Percentiles rank a stretch among this genome's conserved stretches.
Evolutionary conservation across 2,329 filamentous ascomycete species (phyloP).

Genomic region (Simplicillium aogashimaense): DNA sequence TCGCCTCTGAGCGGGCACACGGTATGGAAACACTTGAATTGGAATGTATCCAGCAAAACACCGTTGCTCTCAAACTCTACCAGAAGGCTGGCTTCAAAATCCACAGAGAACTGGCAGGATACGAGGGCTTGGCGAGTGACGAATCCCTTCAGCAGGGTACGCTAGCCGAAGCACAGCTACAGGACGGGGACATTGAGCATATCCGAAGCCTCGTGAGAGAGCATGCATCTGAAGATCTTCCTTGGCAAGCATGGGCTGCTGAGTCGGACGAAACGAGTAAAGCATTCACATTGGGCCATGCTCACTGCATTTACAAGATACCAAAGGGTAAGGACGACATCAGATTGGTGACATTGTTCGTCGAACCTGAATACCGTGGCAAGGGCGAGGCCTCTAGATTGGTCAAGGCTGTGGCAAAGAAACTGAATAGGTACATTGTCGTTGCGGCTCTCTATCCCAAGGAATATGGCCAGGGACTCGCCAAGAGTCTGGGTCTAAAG

Average conservation of each 20-base stretch:
- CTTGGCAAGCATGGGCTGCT: conserved; percentile 10
- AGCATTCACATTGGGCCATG: conserved; percentile 9
- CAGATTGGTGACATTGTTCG: conserved; percentile 7
- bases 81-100: conserved; percentile 8
- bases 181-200: conserved; percentile 7
- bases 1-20: conserved; percentile 7
- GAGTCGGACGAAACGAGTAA: conserved; percentile 1
- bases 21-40: conserved; percentile 9
- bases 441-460: conserved; percentile 5
- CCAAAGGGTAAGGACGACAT: conserved; percentile 8
- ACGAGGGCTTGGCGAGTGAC: conserved; percentile 3
- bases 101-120: conserved; percentile 8
- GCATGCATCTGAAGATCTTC: conserved; percentile 7
- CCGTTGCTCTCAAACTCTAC: conserved; percentile 10
- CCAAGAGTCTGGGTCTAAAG: conserved; percentile 5
- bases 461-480: conserved; percentile 8
- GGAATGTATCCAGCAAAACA: conserved; percentile 12
- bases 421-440: conserved; percentile 9
- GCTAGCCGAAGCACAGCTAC: conserved; percentile 1
- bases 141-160: not conserved
- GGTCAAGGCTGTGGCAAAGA: conserved; percentile 9
- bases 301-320: conserved; percentile 10
- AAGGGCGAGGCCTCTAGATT: conserved; percentile 9
- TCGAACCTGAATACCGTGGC: conserved; percentile 9
- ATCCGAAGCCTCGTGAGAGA: conserved; percentile 6